Evolutionary conservation across 1,284 basidiomycete species (phyloP), one percentile per base, ranked within the genome.

Genomic region (Ustilago loliicola): DNA sequence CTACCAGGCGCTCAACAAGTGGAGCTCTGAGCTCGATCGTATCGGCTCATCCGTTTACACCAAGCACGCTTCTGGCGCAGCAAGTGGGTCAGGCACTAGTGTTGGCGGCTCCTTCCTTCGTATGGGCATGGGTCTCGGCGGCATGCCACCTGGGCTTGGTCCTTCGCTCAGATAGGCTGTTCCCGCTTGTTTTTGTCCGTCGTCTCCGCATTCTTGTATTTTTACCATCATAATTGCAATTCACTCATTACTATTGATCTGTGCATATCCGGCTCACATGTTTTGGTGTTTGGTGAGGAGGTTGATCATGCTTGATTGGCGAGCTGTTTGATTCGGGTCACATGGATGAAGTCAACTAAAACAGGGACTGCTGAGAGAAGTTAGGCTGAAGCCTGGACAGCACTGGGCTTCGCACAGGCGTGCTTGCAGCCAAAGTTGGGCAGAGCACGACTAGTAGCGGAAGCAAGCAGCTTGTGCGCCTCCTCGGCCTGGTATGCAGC

Each of bases 1-100:
- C 27, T 97, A 96, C 81, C 88, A 89, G 51, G 93, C 94, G 6
- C 88, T 98, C 62, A 90, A 91, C 66, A 91, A 91, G 78, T 96
- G 95, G 94, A 91, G 93, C 1, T 89, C 90, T 48, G 91, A 94
- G 32, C 30, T 76, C 58, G 67, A 76, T 54, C 68, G 61, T 32
- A 54, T 67, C 48, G 58, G 64, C 10, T 42, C 67, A 9, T 70
- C 73, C 9, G 68, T 76, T 11, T 61, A 71, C 38, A 54, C 36
- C 25, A 76, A 76, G 57, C 73, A 76, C 57, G 67, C 64, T 4
- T 56, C 68, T 1, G 73, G 73, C 21, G 73, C 73, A 11, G 67
- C 60, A 1, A 71, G 73, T 17, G 73, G 73, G 9, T 71, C 68
- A 4, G 67, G 58, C 15, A 50, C 61, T 27, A 60, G 29, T 42